Conservation (phyloP, 2,329 filamentous ascomycete genomes). For the Chaetomium sp. region DNA sequence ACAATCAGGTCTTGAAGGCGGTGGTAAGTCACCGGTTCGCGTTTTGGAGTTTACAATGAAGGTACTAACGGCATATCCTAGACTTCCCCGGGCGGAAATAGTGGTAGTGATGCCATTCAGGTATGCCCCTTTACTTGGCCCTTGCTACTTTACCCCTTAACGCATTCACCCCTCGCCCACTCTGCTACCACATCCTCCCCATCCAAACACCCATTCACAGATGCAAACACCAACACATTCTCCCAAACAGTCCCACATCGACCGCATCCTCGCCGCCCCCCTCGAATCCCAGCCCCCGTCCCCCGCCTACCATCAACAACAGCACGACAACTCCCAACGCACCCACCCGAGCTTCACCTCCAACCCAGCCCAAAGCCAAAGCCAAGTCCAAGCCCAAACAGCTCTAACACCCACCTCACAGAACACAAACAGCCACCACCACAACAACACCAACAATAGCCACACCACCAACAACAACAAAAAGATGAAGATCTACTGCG, state of each 20-base stretch:
- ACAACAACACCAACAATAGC: neutral
- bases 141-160: neutral
- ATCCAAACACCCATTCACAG: neutral
- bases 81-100: neutral
- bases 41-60: neutral
- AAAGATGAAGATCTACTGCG: conserved; percentile 73
- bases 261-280: conserved; percentile 43
- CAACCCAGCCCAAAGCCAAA: neutral
- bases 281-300: conserved; percentile 20
- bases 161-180: neutral
- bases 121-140: conserved; percentile 9
- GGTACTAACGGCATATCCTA: neutral
- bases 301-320: conserved; percentile 19
- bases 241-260: conserved; percentile 36
- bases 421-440: conserved; percentile 5
- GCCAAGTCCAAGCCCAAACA: neutral
- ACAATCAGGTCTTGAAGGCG: conserved; percentile 42
- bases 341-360: neutral
- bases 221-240: neutral
- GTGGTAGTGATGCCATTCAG: conserved; percentile 15
- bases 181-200: neutral
- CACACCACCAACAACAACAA: conserved; percentile 40
- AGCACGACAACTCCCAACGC: conserved; percentile 15
- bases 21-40: conserved; percentile 38
- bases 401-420: neutral